Conservation (phyloP, 306 rosid species). For the Cicer cuneatum region DNA sequence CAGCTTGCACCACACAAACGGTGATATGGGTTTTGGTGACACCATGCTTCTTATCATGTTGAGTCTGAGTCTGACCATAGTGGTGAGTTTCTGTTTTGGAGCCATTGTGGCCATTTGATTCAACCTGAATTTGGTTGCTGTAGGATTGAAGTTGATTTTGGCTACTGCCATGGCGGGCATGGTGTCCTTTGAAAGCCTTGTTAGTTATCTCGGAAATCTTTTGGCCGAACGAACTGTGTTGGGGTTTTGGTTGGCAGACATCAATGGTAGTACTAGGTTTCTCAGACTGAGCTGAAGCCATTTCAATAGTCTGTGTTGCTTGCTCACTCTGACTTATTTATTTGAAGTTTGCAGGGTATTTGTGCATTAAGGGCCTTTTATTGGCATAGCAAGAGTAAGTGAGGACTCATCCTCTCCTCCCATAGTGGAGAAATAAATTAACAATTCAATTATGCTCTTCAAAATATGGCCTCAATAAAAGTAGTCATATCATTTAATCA, state of each 20-base stretch:
- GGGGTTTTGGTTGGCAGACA: conserved; percentile 49
- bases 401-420: conserved; percentile 18
- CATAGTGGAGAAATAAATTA: conserved; percentile 46
- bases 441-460: conserved; percentile 38
- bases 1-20: conserved; percentile 46
- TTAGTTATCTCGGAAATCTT: conserved; percentile 49
- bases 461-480: conserved; percentile 40
- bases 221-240: conserved; percentile 51
- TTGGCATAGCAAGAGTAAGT: conserved; percentile 29
- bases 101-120: conserved; percentile 33
- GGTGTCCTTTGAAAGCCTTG: conserved; percentile 56
- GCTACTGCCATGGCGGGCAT: conserved; percentile 42
- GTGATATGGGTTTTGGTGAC: conserved; percentile 47
- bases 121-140: conserved; percentile 45
- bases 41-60: conserved; percentile 45
- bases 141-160: conserved; percentile 42
- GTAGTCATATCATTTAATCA: conserved; percentile 31
- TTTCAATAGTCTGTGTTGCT: conserved; percentile 35
- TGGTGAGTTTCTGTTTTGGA: conserved; percentile 42
- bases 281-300: conserved; percentile 58
- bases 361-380: conserved; percentile 44
- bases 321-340: conserved; percentile 36
- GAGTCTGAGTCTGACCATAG: conserved; percentile 49
- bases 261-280: conserved; percentile 45
- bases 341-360: conserved; percentile 36